Base-by-base conservation (phyloP, 768 basidiomycete species). In the Russula emetica region DNA sequence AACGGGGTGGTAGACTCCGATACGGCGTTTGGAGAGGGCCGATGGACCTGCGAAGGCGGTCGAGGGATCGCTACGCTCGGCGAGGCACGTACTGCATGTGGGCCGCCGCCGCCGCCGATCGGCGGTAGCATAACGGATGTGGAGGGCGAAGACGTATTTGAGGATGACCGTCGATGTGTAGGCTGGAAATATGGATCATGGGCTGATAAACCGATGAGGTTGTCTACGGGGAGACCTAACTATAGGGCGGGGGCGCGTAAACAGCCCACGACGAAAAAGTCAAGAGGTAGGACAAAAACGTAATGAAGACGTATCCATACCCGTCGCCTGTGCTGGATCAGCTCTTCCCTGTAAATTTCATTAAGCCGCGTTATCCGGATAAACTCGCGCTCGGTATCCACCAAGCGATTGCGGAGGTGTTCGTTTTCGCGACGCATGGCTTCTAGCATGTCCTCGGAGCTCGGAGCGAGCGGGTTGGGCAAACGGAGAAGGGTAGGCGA, bases 401-500 rank as follows among this genome's bases (percentile, higher is more conserved):
- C 84, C 58, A 94, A 73, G 60, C 84, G 78, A 59, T 73, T 81
- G 56, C 91, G 75, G 66, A 94, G 72, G 54, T 84, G 80, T 68
- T 92, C 91, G 67, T 94, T 94, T 78, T 94, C 92, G 62, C 84
- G 73, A 47, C 85, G 80, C 78, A 94, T 79, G 14, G 90, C 85
- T 60, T 90, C 86, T 24, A 93, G 75, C 81, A 92, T 83, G 13
- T 83, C 76, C 49, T 88, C 86, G 38, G 76, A 68, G 40, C 73
- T 75, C 20, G 80, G 80, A 8, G 71, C 68, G n/a, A 69, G 55
- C 36, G 77, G 76, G 60, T 76, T 74, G 28, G 69, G 62, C 30
- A 69, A 47, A 42, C 68, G 57, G 36, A 55, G 58, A 47, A 64
- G 42, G 22, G 57, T 60, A 18, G 63, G 53, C 3, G 70, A 68